These are phyloP conservation scores for Xylariaceae sp. DNA, from an alignment of 2,329 filamentous ascomycete genomes.

Conservation along the genomic window DNA sequence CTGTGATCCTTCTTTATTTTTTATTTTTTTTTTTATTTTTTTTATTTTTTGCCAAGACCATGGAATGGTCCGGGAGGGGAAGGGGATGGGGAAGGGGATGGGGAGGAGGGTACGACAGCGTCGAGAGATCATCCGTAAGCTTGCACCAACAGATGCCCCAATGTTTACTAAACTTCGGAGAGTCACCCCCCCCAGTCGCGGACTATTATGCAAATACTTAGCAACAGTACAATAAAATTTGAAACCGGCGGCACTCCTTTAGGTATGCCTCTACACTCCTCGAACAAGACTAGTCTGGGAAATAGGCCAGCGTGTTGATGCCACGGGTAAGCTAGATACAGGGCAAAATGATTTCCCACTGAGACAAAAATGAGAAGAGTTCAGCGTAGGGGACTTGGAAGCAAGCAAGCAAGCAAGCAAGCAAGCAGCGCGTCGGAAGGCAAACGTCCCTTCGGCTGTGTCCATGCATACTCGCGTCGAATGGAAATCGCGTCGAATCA, in stretches of 20 bases:
- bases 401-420: too few relatives aligned
- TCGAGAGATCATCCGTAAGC: not conserved
- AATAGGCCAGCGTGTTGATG: not conserved
- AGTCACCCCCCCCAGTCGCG: too few relatives aligned
- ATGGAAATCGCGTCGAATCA: not conserved
- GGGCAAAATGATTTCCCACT: not conserved
- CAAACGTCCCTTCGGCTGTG: constrained; percentile 1
- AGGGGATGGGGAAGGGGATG: too few relatives aligned
- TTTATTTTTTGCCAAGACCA: not conserved
- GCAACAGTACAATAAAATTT: not conserved
- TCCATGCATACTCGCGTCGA: constrained; percentile 4
- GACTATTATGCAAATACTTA: not conserved
- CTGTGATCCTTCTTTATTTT: not conserved
- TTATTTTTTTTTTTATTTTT: too few relatives aligned
- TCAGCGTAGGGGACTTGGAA: not conserved
- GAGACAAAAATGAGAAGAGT: not conserved
- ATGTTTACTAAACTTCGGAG: not conserved
- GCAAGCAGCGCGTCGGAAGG: constrained; percentile 13
- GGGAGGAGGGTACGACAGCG: too few relatives aligned
- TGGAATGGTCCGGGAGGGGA: not conserved
- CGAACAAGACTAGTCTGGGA: not conserved
- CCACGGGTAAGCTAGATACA: constrained; percentile 1
- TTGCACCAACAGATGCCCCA: not conserved
- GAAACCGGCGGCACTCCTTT: too few relatives aligned
- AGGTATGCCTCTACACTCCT: not conserved